Percentiles rank a stretch among this genome's conserved stretches.
Conservation (phyloP, 1,284 basidiomycete genomes). For the Ustilago vetiveriae region DNA sequence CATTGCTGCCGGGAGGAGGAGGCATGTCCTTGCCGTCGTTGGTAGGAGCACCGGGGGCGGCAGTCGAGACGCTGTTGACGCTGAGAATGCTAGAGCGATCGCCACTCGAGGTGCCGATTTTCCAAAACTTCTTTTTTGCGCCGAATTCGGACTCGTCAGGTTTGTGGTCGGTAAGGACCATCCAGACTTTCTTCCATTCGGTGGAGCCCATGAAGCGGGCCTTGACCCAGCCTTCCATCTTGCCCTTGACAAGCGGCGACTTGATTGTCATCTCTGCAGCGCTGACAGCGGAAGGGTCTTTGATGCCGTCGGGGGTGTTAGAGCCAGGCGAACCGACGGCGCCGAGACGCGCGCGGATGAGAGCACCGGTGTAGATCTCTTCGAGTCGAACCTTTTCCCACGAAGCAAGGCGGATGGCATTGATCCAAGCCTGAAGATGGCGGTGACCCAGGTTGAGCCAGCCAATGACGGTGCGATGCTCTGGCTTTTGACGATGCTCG, state of each 20-base stretch:
- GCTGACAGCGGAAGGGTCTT: constrained; percentile 24
- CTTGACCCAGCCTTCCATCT: constrained; percentile 91
- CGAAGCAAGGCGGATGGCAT: constrained; percentile 85
- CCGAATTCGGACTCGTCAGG: constrained; percentile 47
- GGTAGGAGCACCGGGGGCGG: constrained; percentile 33
- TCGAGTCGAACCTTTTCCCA: constrained; percentile 97
- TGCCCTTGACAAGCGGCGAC: constrained; percentile 71
- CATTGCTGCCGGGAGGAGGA: constrained; percentile 59
- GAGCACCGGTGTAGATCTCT: constrained; percentile 95
- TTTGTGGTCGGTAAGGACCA: constrained; percentile 72
- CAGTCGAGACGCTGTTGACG: constrained; percentile 31
- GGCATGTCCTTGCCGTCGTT: constrained; percentile 42
- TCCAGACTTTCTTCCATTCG: constrained; percentile 94
- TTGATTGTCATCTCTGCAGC: constrained; percentile 45
- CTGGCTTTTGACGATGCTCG: constrained; percentile 51
- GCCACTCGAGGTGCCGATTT: constrained; percentile 43
- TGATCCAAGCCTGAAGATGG: constrained; percentile 75
- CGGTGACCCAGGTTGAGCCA: constrained; percentile 61
- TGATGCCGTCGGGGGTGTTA: constrained; percentile 14
- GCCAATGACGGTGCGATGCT: constrained; percentile 60
- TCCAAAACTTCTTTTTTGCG: constrained; percentile 54
- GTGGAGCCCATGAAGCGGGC: constrained; percentile 91
- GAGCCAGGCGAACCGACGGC: constrained; percentile 52
- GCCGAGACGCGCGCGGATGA: constrained; percentile 72
- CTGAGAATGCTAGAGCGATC: constrained; percentile 55